Evolutionary conservation across 2,329 filamentous ascomycete species (phyloP).

Genomic region (Arthrobotrys conoides): DNA sequence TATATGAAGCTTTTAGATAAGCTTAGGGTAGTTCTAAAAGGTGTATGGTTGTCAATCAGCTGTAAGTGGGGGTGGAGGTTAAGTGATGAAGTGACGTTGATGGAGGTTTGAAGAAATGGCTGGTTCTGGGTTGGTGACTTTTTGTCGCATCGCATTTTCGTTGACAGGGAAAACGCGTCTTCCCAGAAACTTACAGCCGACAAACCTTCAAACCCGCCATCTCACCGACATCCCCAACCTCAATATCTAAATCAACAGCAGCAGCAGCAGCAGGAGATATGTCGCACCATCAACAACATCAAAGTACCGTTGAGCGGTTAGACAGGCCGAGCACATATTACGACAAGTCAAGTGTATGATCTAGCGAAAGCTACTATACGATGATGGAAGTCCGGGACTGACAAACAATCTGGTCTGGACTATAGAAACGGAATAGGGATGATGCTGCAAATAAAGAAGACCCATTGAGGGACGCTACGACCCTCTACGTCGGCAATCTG

Average conservation of each 20-base stretch:
- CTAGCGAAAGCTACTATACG: neutral
- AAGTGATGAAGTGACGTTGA: slow-evolving; percentile 38
- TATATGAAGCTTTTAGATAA: neutral
- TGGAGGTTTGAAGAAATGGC: slow-evolving; percentile 37
- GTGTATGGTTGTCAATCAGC: slow-evolving; percentile 21
- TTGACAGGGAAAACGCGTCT: slow-evolving; percentile 57
- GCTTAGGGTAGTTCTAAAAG: neutral
- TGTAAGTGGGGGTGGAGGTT: slow-evolving; percentile 22
- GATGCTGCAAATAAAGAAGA: slow-evolving; percentile 73
- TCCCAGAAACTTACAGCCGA: slow-evolving; percentile 49
- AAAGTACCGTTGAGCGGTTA: slow-evolving; percentile 86
- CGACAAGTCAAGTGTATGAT: slow-evolving; percentile 77
- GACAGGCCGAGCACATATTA: slow-evolving; percentile 97
- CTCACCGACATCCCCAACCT: slow-evolving; percentile 23
- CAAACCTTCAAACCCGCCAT: slow-evolving; percentile 23
- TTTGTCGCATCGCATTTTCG: slow-evolving; percentile 47
- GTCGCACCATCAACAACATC: slow-evolving; percentile 37
- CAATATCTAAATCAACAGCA: slow-evolving; percentile 8
- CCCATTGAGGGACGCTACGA: slow-evolving; percentile 87
- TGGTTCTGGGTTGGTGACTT: slow-evolving; percentile 29
- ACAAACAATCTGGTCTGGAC: neutral
- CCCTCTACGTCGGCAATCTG: slow-evolving; percentile 97
- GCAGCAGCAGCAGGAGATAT: slow-evolving; percentile 20
- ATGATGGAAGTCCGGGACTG: slow-evolving; percentile 42
- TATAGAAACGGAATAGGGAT: slow-evolving; percentile 60